Evolutionary conservation across 2,329 filamentous ascomycete genomes (phyloP).

Genomic region (Capronia coronata): DNA sequence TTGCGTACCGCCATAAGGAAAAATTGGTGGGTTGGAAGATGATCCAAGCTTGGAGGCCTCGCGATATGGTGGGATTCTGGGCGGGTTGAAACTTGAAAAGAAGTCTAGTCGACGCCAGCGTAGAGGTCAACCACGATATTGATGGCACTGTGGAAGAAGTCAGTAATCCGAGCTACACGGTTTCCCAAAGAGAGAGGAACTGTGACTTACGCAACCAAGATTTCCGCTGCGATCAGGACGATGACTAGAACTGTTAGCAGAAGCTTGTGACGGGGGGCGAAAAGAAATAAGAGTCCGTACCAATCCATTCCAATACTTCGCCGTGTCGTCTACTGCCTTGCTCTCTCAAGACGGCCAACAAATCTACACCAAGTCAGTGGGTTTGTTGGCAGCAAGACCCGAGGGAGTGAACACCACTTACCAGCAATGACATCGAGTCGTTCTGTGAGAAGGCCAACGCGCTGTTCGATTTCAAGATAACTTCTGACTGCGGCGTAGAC

Average conservation of each 20-base stretch:
- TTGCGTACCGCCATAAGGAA: no score
- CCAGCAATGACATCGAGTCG: conserved; percentile 71
- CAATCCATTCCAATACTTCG: conserved; percentile 84
- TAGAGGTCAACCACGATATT: conserved; percentile 95
- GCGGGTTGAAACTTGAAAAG: no score
- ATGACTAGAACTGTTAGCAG: conserved; percentile 58
- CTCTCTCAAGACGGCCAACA: conserved; percentile 89
- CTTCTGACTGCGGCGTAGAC: conserved; percentile 92
- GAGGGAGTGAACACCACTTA: conserved; percentile 12
- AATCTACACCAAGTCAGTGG: conserved; percentile 48
- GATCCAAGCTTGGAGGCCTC: background rate
- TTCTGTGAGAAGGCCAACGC: conserved; percentile 82
- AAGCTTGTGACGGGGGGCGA: background rate
- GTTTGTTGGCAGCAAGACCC: background rate
- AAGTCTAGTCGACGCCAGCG: conserved; percentile 53
- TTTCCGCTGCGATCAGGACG: conserved; percentile 89
- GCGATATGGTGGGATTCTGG: background rate
- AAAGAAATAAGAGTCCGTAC: conserved; percentile 47
- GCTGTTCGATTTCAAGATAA: conserved; percentile 97
- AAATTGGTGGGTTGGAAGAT: no score
- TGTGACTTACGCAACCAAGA: conserved; percentile 61
- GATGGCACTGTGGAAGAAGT: conserved; percentile 48
- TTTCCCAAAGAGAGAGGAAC: background rate
- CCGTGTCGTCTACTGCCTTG: conserved; percentile 90
- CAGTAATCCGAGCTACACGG: background rate